phyloP scores from a whole-genome alignment of 306 rosid genomes.

The Corylus avellana region DNA sequence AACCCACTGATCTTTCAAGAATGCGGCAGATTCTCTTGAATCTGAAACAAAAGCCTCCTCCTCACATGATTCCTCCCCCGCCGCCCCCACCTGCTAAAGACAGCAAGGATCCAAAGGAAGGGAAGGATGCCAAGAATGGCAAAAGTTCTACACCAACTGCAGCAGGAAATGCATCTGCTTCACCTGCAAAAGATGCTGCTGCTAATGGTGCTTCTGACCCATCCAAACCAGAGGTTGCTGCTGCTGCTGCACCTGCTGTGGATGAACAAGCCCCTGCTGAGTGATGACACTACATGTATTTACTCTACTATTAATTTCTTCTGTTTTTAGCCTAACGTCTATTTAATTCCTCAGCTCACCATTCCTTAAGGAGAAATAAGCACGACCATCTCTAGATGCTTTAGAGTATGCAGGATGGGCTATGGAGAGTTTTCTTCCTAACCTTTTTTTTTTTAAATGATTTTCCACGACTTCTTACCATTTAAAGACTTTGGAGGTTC shows the following conservation, averaged over 20 bases:
- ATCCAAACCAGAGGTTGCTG: slow-evolving; percentile 38
- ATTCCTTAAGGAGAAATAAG: slow-evolving; percentile 55
- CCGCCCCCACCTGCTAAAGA: slow-evolving; percentile 69
- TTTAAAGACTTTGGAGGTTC: too few species aligned
- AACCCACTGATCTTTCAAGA: slow-evolving; percentile 88
- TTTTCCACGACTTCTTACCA: not conserved
- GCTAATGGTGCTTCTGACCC: slow-evolving; percentile 35
- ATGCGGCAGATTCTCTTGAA: slow-evolving; percentile 80
- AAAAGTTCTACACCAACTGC: slow-evolving; percentile 43
- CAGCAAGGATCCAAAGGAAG: slow-evolving; percentile 34
- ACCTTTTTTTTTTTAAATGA: slow-evolving; percentile 7
- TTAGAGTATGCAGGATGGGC: slow-evolving; percentile 41
- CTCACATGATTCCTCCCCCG: slow-evolving; percentile 80
- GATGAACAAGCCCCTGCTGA: slow-evolving; percentile 39
- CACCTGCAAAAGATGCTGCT: slow-evolving; percentile 43
- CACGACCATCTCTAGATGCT: slow-evolving; percentile 39
- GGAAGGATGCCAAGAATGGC: slow-evolving; percentile 34
- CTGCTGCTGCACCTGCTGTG: slow-evolving; percentile 23
- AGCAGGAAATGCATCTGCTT: slow-evolving; percentile 31
- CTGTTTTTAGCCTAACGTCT: slow-evolving; percentile 24
- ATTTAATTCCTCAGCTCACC: slow-evolving; percentile 27
- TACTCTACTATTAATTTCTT: not conserved
- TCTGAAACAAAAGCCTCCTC: slow-evolving; percentile 82
- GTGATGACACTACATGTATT: slow-evolving; percentile 28
- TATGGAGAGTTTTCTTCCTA: slow-evolving; percentile 38